These are phyloP conservation scores for Leccinum truebloodii DNA, from an alignment of 768 basidiomycete genomes.

Conservation along the genomic window DNA sequence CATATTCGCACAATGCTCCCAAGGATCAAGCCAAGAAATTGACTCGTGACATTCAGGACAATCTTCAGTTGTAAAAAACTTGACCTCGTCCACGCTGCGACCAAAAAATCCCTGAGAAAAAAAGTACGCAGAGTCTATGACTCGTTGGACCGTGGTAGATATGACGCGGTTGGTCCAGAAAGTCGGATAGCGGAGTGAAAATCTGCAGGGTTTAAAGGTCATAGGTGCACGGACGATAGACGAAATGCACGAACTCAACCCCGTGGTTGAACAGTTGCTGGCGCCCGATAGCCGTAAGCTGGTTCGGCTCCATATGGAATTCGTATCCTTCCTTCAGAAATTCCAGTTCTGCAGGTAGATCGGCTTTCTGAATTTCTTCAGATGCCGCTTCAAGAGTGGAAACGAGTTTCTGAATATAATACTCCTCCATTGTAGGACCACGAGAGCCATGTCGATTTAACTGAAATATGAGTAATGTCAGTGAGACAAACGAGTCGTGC, in stretches of 20 bases:
- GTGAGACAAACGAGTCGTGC: neutral
- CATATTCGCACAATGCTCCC: constrained; percentile 35
- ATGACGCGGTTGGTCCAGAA: constrained; percentile 15
- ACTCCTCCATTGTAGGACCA: constrained; percentile 31
- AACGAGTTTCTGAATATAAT: constrained; percentile 34
- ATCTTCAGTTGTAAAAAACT: constrained; percentile 33
- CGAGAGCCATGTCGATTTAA: constrained; percentile 45
- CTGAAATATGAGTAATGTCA: constrained; percentile 20
- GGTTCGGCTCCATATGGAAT: constrained; percentile 34
- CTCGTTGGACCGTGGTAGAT: constrained; percentile 21
- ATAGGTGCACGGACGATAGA: neutral
- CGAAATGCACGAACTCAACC: constrained; percentile 30
- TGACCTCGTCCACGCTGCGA: constrained; percentile 23
- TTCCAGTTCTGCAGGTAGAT: constrained; percentile 33
- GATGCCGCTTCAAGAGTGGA: constrained; percentile 29
- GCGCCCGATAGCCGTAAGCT: constrained; percentile 39
- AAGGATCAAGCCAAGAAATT: constrained; percentile 42
- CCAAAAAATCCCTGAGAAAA: constrained; percentile 43
- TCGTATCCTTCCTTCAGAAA: constrained; percentile 41
- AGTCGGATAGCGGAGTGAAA: constrained; percentile 22
- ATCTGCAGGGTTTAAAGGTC: constrained; percentile 10
- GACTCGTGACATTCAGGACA: constrained; percentile 25
- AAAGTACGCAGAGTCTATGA: constrained; percentile 43
- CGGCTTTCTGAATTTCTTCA: constrained; percentile 25
- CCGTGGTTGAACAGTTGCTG: constrained; percentile 42